phyloP scores from a whole-genome alignment of 2,329 filamentous ascomycete genomes.

The Grosmannia penicillata region DNA sequence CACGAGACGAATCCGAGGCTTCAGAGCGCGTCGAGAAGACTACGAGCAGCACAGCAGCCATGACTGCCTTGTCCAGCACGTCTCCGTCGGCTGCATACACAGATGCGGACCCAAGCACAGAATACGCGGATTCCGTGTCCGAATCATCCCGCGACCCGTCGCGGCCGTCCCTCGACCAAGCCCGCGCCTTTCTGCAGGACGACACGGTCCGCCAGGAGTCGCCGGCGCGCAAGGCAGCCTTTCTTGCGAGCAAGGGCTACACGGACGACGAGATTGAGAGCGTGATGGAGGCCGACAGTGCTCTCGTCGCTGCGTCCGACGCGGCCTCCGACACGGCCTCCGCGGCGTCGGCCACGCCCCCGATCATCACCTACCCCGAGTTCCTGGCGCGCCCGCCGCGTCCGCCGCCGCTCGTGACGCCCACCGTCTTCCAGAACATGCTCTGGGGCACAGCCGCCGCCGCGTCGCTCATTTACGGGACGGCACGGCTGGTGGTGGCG shows the following conservation, averaged over 20 bases:
- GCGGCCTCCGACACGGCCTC: background rate
- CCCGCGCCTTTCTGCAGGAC: conserved; percentile 61
- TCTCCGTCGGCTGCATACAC: too few species aligned
- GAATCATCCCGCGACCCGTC: background rate
- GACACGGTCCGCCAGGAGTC: conserved; percentile 55
- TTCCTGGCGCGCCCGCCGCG: conserved; percentile 44
- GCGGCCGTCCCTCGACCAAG: conserved; percentile 39
- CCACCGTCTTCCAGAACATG: conserved; percentile 40
- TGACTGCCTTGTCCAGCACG: too few species aligned
- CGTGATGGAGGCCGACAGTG: conserved; percentile 12
- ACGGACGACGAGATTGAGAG: conserved; percentile 48
- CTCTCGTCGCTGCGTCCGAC: too few species aligned
- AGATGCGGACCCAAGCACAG: too few species aligned
- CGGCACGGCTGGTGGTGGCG: conserved; percentile 51
- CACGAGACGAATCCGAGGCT: too few species aligned
- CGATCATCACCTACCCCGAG: conserved; percentile 57
- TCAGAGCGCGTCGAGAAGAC: too few species aligned
- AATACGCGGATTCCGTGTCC: too few species aligned
- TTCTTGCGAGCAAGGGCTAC: conserved; percentile 66
- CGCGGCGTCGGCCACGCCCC: conserved; percentile 19
- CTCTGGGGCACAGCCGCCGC: conserved; percentile 42
- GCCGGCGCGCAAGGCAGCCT: conserved; percentile 57
- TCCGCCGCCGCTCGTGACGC: conserved; percentile 48
- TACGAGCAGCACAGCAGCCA: too few species aligned
- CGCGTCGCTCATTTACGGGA: conserved; percentile 53